These are phyloP conservation scores for Hydnomerulius pinastri DNA, from an alignment of 768 basidiomycete genomes.

Conservation along the genomic window DNA sequence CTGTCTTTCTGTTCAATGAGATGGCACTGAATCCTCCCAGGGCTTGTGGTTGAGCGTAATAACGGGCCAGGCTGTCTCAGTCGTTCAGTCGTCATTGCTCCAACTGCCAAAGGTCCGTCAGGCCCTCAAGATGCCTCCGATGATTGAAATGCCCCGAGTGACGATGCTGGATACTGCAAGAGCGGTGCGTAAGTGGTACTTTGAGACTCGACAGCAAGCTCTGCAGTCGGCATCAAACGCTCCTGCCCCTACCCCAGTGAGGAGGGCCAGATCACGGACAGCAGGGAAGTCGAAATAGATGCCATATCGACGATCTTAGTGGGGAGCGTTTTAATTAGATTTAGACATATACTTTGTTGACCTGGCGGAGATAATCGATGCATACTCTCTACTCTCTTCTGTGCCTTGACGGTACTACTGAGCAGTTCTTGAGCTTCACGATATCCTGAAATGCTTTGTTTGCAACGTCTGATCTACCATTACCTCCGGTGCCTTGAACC, in stretches of 20 bases:
- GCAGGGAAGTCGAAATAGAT: conserved; percentile 18
- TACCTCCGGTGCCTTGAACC: too few species aligned
- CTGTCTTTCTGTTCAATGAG: not conserved
- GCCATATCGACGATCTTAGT: not conserved
- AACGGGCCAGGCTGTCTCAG: conserved; percentile 47
- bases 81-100: conserved; percentile 49
- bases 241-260: too few species aligned
- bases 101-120: conserved; percentile 43
- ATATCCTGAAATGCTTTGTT: too few species aligned
- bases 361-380: not conserved
- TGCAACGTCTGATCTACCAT: too few species aligned
- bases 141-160: conserved; percentile 12
- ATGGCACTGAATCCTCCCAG: conserved; percentile 32
- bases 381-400: not conserved
- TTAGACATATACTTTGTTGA: conserved; percentile 3
- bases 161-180: conserved; percentile 31
- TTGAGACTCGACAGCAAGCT: conserved; percentile 2
- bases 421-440: too few species aligned
- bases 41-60: conserved; percentile 61
- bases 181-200: conserved; percentile 21
- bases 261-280: conserved; percentile 26
- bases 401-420: too few species aligned
- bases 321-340: too few species aligned
- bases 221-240: not conserved
- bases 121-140: conserved; percentile 35